A percentile compares a stretch with the other conserved stretches of the same genome.
Evolutionary conservation across 2,329 filamentous ascomycete species (phyloP).

Genomic region (Talaromyces piceae): DNA sequence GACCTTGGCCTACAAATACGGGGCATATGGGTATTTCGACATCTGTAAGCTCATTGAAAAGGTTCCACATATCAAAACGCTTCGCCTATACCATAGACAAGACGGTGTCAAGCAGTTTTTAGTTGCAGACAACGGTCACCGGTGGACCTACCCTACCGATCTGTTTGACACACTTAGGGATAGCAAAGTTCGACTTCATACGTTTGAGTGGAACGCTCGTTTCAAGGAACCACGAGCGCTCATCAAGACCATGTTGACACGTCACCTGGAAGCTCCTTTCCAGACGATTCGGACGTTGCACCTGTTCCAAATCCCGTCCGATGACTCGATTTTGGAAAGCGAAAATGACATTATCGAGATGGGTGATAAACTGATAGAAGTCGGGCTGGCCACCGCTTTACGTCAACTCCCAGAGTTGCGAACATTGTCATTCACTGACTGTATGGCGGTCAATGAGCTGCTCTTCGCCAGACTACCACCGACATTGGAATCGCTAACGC

Average conservation of each 20-base stretch:
- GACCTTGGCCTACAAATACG: conserved; percentile 47
- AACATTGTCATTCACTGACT: conserved; percentile 67
- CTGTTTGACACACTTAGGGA: conserved; percentile 59
- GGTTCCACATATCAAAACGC: conserved; percentile 58
- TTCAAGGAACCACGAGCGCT: conserved; percentile 32
- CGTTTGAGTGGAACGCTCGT: conserved; percentile 51
- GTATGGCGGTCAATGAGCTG: conserved; percentile 59
- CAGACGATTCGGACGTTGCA: conserved; percentile 26
- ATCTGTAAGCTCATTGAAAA: conserved; percentile 53
- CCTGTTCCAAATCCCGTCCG: conserved; percentile 28
- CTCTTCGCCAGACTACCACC: conserved; percentile 63
- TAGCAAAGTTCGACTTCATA: conserved; percentile 38
- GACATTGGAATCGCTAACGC: conserved; percentile 58
- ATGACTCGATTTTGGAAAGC: conserved; percentile 9
- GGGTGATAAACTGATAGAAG: conserved; percentile 24
- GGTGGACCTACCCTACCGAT: conserved; percentile 62
- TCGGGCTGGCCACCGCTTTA: conserved; percentile 40
- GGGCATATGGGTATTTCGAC: conserved; percentile 49
- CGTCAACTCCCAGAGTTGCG: conserved; percentile 56
- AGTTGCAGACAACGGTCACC: conserved; percentile 25
- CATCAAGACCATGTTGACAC: conserved; percentile 43
- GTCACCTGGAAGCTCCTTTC: conserved; percentile 53
- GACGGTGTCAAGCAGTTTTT: conserved; percentile 15
- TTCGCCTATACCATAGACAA: conserved; percentile 62
- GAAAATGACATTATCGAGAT: conserved; percentile 34